Percentiles rank a stretch among this genome's conserved stretches.
phyloP scores from a whole-genome alignment of 345 rosid genomes.

The Eutrema heterophyllum region DNA sequence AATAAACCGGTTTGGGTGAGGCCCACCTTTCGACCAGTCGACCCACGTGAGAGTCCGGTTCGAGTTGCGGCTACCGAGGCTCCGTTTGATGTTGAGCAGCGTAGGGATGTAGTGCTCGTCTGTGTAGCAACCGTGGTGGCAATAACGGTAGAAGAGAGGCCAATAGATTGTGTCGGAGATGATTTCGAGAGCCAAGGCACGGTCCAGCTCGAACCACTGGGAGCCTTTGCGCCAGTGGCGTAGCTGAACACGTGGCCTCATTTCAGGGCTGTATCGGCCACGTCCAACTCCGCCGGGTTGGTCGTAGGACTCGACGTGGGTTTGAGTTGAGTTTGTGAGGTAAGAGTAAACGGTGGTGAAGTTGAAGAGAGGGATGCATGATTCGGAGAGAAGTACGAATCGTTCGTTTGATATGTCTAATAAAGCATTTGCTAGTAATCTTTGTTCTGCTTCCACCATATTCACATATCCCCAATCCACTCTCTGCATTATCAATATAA shows the following conservation, averaged over 20 bases:
- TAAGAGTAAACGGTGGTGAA: slow-evolving; percentile 60
- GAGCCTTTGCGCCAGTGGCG: slow-evolving; percentile 83
- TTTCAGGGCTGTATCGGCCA: slow-evolving; percentile 51
- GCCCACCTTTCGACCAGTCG: slow-evolving; percentile 75
- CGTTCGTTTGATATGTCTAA: slow-evolving; percentile 64
- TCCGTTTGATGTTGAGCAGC: slow-evolving; percentile 35
- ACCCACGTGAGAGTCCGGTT: slow-evolving; percentile 81
- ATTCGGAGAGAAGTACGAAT: slow-evolving; percentile 71
- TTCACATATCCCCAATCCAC: slow-evolving; percentile 72
- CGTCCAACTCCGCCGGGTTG: slow-evolving; percentile 50
- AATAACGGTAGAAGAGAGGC: slow-evolving; percentile 48
- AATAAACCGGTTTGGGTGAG: slow-evolving; percentile 54
- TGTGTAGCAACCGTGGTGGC: slow-evolving; percentile 51
- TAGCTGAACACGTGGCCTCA: slow-evolving; percentile 51
- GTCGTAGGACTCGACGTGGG: slow-evolving; percentile 58
- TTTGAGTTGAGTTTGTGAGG: slow-evolving; percentile 46
- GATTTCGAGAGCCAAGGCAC: slow-evolving; percentile 50
- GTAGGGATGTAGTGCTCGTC: slow-evolving; percentile 91
- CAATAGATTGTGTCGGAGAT: slow-evolving; percentile 58
- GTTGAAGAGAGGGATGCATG: slow-evolving; percentile 83
- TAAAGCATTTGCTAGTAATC: slow-evolving; percentile 76
- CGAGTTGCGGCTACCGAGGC: slow-evolving; percentile 35
- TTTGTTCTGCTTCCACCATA: slow-evolving; percentile 84
- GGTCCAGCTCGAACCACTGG: slow-evolving; percentile 78
- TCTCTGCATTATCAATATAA: slow-evolving; percentile 39